phyloP scores from a whole-genome alignment of 1,284 basidiomycete genomes.

The Leccinum solheimii region DNA sequence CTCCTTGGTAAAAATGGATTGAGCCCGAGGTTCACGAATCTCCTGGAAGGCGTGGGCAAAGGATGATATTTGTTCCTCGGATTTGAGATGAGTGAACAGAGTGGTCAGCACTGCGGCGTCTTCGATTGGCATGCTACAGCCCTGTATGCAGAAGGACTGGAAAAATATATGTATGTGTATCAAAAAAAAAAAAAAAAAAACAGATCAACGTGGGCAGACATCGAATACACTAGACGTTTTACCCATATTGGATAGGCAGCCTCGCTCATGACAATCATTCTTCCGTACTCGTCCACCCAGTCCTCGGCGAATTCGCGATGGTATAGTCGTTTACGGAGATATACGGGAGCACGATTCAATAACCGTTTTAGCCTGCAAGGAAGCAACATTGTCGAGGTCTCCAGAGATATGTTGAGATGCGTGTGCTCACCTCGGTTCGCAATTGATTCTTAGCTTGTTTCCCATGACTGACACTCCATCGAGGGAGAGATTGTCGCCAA shows the following conservation, averaged over 20 bases:
- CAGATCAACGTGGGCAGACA: slow-evolving; percentile 6
- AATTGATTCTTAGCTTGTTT: slow-evolving; percentile 23
- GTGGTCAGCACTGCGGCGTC: slow-evolving; percentile 47
- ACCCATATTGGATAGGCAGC: slow-evolving; percentile 49
- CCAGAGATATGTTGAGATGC: not conserved
- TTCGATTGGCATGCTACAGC: slow-evolving; percentile 37
- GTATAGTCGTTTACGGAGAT: slow-evolving; percentile 30
- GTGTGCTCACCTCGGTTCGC: slow-evolving; percentile 29
- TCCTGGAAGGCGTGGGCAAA: slow-evolving; percentile 47
- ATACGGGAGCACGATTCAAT: slow-evolving; percentile 22
- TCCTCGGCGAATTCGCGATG: slow-evolving; percentile 33
- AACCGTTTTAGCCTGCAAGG: slow-evolving; percentile 29
- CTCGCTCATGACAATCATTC: slow-evolving; percentile 48
- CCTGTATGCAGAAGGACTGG: slow-evolving; percentile 30
- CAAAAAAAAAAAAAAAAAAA: not conserved
- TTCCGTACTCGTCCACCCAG: slow-evolving; percentile 40
- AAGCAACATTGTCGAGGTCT: not conserved
- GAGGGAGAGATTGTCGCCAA: slow-evolving; percentile 11
- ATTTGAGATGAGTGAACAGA: slow-evolving; percentile 45
- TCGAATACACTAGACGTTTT: not conserved
- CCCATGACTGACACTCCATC: slow-evolving; percentile 22
- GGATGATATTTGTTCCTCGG: slow-evolving; percentile 39
- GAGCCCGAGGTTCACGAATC: slow-evolving; percentile 39
- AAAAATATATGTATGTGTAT: not conserved
- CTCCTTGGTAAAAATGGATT: slow-evolving; percentile 29